Base-by-base conservation (phyloP, 78 protist species). In the Anaeramoeba ignava region DNA sequence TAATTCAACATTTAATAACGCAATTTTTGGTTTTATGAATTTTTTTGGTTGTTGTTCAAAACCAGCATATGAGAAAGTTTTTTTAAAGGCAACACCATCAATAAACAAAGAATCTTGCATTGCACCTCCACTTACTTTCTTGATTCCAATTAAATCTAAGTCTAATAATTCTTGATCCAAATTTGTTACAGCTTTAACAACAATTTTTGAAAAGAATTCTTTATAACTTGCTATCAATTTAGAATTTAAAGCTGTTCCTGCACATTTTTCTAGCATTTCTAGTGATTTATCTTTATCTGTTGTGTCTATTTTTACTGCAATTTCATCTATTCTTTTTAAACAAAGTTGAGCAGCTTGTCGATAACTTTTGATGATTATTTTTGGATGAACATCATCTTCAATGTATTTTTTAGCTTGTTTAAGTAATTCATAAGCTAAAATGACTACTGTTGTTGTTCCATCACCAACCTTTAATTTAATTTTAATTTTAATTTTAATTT, bases 51-150 rank as follows among this genome's bases (percentile, higher is more conserved):
- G 98, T 92, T 96, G 98, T 88, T 97, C 99, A 87, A 97, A 96
- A 54, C 99, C 99, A 2, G 99, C 99, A 41, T 82, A 97, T 68
- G 97, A 91, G 82, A 98, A 98, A 23, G 99, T 96, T 91, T 96
- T 92, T 94, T 97, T 96, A 93, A 98, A 98, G 0, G 99, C 99
- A n/a, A 97, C 99, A 34, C 99, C 99, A 12, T 92, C 87, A 40
- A 98, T 93, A 34, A 96, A 90, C 42, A 86, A 23, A n/a, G 98
- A 91, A 34, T 98, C 99, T 88, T 90, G 88, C 80, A 84, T 0
- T 2, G 94, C 87, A 68, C 97, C 99, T 33, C 99, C 99, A 2
- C 78, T 67, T 38, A 97, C 98, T 88, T 94, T 94, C 92, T 97
- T 98, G 84, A 97, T 89, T 1, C 99, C 99, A 87, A 98, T 90